Base-by-base conservation (phyloP, 1,139 yeast genomes). In the Hansenula sp. region DNA sequence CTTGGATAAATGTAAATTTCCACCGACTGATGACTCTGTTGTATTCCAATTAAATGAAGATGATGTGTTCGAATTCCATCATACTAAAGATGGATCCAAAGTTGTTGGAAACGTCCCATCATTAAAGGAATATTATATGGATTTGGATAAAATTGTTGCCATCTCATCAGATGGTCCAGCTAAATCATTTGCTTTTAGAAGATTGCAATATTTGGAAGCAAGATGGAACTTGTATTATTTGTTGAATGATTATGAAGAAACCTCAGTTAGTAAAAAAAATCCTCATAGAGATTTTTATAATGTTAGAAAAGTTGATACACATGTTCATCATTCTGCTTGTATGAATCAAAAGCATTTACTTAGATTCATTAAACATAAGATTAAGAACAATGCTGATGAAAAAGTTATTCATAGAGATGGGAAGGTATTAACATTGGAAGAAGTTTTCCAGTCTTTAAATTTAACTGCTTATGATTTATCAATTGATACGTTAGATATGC, bases 261-360 rank as follows among this genome's bases (percentile, higher is more conserved):
- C 84, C 16, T 82, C 93, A 21, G 94, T 87, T 52, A 84, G 96
- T 51, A 85, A 83, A 55, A 72, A 77, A 47, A 83, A 88, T 51
- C 97, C 97, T 4, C 99, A 93, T 64, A 81, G 99, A 63, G 99
- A 94, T 66, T 94, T 94, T 60, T 94, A 94, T 69, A 94, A 94
- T 60, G 99, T 94, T 41, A 81, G 99, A 71, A 94, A 94, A 63
- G 99, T 94, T 37, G 99, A 94, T 61, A 94, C 99, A 13, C 99
- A 94, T 72, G 96, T 94, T 59, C 99, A 94, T 65, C 99, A 94
- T 65, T 87, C 96, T 13, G 99, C 99, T 9, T 91, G 97, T 65
- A 93, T 93, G 99, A 94, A 94, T 61, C 99, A 94, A 65, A 94
- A 94, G 66, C 99, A 94, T 67, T 72, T 94, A 59, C 72, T 94